Conservation (phyloP, 768 basidiomycete species). For the Lentinula boryana region DNA sequence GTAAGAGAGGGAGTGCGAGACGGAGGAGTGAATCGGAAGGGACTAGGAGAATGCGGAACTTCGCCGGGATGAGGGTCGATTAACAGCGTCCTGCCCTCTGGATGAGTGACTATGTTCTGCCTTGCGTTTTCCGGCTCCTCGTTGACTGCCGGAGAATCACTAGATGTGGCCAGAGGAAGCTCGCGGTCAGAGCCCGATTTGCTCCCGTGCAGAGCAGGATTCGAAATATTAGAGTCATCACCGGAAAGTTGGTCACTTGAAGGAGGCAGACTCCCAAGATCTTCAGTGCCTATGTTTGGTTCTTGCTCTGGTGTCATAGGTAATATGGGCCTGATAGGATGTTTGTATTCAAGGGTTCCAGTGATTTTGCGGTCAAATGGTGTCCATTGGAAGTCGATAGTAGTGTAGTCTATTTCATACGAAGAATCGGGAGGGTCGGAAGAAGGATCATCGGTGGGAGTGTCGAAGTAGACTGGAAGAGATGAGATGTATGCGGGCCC, state of each 20-base stretch:
- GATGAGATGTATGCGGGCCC: slow-evolving; percentile 1
- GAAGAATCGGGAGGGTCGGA: not conserved
- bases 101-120: not conserved
- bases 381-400: slow-evolving; percentile 2
- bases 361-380: slow-evolving; percentile 4
- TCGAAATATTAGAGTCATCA: not conserved
- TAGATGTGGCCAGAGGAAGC: not conserved
- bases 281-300: not conserved
- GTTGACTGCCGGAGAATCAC: not conserved
- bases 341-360: not conserved
- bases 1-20: not conserved
- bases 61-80: not conserved
- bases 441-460: not conserved
- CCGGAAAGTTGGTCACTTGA: not conserved
- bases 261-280: not conserved
- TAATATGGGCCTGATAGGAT: not conserved
- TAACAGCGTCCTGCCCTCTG: not conserved
- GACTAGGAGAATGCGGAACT: not conserved
- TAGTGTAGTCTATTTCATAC: not conserved
- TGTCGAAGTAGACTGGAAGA: not conserved
- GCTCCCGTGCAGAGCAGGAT: not conserved
- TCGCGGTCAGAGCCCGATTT: not conserved
- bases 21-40: not conserved
- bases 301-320: not conserved
- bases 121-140: not conserved